These are phyloP conservation scores for Talaromyces verruculosus DNA, from an alignment of 2,329 filamentous ascomycete species.

Conservation along the genomic window DNA sequence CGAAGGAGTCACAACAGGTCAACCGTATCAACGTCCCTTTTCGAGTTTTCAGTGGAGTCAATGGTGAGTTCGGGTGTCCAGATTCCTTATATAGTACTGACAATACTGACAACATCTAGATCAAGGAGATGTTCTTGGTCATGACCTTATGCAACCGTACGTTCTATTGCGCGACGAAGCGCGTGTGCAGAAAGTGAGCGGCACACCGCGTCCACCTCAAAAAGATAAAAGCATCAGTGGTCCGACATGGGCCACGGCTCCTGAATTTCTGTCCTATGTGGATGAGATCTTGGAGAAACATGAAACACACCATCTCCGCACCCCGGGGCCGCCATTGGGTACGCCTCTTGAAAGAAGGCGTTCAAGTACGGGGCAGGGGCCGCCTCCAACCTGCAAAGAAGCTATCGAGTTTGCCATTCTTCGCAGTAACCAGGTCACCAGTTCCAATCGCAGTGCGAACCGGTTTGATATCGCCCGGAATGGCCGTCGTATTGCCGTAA, in stretches of 20 bases:
- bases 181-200: conserved; percentile 57
- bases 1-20: conserved; percentile 74
- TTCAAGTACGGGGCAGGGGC: conserved; percentile 52
- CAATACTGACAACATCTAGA: conserved; percentile 33
- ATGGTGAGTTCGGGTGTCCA: conserved; percentile 47
- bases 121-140: conserved; percentile 82
- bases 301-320: conserved; percentile 52
- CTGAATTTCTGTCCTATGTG: conserved; percentile 74
- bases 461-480: conserved; percentile 93
- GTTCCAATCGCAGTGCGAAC: conserved; percentile 78
- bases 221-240: conserved; percentile 44
- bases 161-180: conserved; percentile 84
- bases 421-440: conserved; percentile 68
- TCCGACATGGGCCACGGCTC: conserved; percentile 50
- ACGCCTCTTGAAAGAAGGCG: conserved; percentile 67
- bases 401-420: conserved; percentile 89
- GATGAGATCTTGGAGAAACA: conserved; percentile 64
- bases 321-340: conserved; percentile 61
- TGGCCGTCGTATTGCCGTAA: conserved; percentile 84
- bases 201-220: conserved; percentile 33
- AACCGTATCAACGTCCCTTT: conserved; percentile 92
- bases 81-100: no score
- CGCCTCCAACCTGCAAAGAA: conserved; percentile 69
- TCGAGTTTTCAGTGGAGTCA: conserved; percentile 88
- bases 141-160: conserved; percentile 93